Percentiles rank a stretch among this genome's conserved stretches.
Conservation (phyloP, 805 yeast species). For the Yamadazyma akitaensis region DNA sequence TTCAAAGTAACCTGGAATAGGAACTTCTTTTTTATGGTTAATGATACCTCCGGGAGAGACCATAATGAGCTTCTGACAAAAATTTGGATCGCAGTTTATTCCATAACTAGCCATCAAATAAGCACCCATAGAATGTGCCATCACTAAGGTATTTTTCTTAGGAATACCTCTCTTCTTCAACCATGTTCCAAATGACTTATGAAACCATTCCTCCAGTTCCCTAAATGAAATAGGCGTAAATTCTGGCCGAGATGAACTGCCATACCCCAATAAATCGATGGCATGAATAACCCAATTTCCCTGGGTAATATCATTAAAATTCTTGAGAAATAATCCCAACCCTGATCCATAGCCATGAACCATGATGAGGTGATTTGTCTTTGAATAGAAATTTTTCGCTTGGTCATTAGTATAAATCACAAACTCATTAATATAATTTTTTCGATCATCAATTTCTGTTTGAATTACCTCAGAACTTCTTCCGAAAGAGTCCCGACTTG, state of each 20-base stretch:
- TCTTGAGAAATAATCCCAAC: conserved; percentile 41
- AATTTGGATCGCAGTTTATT: conserved; percentile 49
- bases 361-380: conserved; percentile 39
- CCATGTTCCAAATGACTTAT: conserved; percentile 66
- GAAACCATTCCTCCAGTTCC: conserved; percentile 60
- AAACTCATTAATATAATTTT: conserved; percentile 38
- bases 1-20: conserved; percentile 73
- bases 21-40: conserved; percentile 39
- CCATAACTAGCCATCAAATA: conserved; percentile 72
- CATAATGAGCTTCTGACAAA: conserved; percentile 66
- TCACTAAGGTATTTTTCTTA: conserved; percentile 47
- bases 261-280: conserved; percentile 86
- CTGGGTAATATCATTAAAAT: conserved; percentile 25
- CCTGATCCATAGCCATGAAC: conserved; percentile 47
- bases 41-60: conserved; percentile 89
- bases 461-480: conserved; percentile 29
- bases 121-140: conserved; percentile 94
- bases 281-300: conserved; percentile 76
- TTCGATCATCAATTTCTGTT: conserved; percentile 23
- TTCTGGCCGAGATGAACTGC: conserved; percentile 79
- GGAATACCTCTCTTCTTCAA: conserved; percentile 40
- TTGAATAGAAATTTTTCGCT: conserved; percentile 14
- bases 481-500: conserved; percentile 29
- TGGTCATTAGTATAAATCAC: conserved; percentile 33
- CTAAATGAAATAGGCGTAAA: conserved; percentile 37